Evolutionary conservation across 108 stramenopile genomes (phyloP).

Genomic region (Cyclotella cryptica): DNA sequence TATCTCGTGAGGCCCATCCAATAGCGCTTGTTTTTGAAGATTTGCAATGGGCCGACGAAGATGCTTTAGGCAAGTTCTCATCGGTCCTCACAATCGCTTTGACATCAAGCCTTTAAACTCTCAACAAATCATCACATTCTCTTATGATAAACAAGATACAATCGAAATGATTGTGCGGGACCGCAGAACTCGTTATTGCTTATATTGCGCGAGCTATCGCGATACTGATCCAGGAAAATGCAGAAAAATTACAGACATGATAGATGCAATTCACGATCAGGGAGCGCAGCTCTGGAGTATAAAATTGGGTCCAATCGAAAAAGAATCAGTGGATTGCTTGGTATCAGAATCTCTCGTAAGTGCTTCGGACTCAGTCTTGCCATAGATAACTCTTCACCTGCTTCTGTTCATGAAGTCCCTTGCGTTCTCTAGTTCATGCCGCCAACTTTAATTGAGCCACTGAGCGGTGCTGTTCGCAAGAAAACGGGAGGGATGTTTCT

Average conservation of each 20-base stretch:
- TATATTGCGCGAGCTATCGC: slow-evolving; percentile 33
- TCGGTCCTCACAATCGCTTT: neutral
- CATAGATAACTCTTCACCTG: neutral
- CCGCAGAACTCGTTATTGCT: slow-evolving; percentile 19
- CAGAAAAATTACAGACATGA: slow-evolving; percentile 14
- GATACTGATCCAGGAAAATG: slow-evolving; percentile 6
- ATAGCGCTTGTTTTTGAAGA: slow-evolving; percentile 29
- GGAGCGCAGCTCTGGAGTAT: neutral
- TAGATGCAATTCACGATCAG: slow-evolving; percentile 13
- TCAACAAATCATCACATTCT: neutral
- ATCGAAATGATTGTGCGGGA: slow-evolving; percentile 17
- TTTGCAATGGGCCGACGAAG: slow-evolving; percentile 38
- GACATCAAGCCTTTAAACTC: neutral
- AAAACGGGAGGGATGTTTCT: slow-evolving; percentile 35
- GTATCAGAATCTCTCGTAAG: slow-evolving; percentile 33
- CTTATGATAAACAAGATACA: slow-evolving; percentile 13
- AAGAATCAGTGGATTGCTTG: slow-evolving; percentile 14
- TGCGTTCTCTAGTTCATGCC: slow-evolving; percentile 7
- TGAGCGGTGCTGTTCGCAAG: slow-evolving; percentile 12
- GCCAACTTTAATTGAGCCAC: slow-evolving; percentile 8
- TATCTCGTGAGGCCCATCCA: slow-evolving; percentile 23
- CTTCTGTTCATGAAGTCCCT: neutral
- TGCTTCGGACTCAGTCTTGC: neutral
- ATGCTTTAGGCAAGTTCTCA: neutral
- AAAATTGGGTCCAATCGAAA: slow-evolving; percentile 21